phyloP scores from a whole-genome alignment of 805 yeast genomes.

The Starmerella potacharoeniae region DNA sequence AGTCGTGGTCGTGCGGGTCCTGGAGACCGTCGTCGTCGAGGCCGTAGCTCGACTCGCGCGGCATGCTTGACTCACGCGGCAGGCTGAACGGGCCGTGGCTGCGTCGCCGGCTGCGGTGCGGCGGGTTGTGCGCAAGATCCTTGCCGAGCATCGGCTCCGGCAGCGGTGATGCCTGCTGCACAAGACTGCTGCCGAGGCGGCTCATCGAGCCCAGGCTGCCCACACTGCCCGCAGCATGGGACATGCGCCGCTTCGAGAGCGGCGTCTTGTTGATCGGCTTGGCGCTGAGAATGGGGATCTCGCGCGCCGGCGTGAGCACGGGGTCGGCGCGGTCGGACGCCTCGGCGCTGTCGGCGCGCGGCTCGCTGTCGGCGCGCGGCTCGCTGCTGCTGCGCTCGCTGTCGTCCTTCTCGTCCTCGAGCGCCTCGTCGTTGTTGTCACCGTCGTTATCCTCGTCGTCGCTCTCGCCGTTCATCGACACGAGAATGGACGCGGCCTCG shows the following conservation, averaged over 20 bases:
- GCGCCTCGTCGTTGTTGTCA: background rate
- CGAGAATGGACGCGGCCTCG: slow-evolving; percentile 53
- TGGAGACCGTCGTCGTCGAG: slow-evolving; percentile 23
- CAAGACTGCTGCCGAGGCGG: slow-evolving; percentile 13
- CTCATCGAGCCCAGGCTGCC: slow-evolving; percentile 6
- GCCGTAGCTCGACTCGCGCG: slow-evolving; percentile 6
- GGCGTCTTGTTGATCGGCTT: slow-evolving; percentile 16
- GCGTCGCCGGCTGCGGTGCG: slow-evolving; percentile 11
- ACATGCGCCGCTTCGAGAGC: slow-evolving; percentile 7
- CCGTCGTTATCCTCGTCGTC: slow-evolving; percentile 10
- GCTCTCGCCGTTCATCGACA: slow-evolving; percentile 48
- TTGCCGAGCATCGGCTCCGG: slow-evolving; percentile 20
- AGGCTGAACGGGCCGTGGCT: slow-evolving; percentile 7
- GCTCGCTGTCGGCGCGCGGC: background rate
- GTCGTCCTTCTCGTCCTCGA: slow-evolving; percentile 5
- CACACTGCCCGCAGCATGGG: slow-evolving; percentile 6
- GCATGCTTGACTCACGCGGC: slow-evolving; percentile 2
- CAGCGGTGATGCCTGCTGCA: slow-evolving; percentile 22
- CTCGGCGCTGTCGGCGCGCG: background rate
- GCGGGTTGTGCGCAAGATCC: slow-evolving; percentile 18
- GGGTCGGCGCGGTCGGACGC: background rate
- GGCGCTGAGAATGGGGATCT: slow-evolving; percentile 16
- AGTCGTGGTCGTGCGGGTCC: slow-evolving; percentile 20
- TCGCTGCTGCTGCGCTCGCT: background rate
- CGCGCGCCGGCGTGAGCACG: slow-evolving; percentile 16